Evolutionary conservation across 2,329 filamentous ascomycete species (phyloP).

Genomic region (Gaeumannomyces sp.): DNA sequence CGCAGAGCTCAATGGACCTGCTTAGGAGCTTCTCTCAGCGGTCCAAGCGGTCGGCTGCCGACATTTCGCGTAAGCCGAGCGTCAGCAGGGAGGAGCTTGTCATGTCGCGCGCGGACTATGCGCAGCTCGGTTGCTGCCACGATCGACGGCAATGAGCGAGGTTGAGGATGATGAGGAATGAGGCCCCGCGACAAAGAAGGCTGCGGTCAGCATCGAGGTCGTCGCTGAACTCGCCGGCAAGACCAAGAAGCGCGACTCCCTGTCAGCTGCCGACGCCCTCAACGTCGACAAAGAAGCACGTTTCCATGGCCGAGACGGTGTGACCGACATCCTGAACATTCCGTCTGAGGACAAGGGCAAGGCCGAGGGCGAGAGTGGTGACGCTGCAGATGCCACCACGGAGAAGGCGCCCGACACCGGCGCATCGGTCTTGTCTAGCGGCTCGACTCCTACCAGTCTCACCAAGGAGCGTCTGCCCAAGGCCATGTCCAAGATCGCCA

Average conservation of each 20-base stretch:
- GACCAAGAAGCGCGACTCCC: not conserved
- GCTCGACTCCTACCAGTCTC: slow-evolving; percentile 30
- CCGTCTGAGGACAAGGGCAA: slow-evolving; percentile 13
- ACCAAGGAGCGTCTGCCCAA: slow-evolving; percentile 59
- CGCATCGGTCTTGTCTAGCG: slow-evolving; percentile 14
- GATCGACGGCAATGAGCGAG: slow-evolving; percentile 45
- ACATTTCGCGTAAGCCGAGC: slow-evolving; percentile 16
- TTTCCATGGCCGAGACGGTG: slow-evolving; percentile 23
- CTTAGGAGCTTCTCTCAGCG: slow-evolving; percentile 38
- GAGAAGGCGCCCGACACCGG: slow-evolving; percentile 11
- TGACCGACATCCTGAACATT: slow-evolving; percentile 22
- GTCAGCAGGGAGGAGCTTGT: slow-evolving; percentile 44
- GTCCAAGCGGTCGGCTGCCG: slow-evolving; percentile 21
- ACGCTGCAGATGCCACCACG: slow-evolving; percentile 9
- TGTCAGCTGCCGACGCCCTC: not conserved
- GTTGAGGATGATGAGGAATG: slow-evolving; percentile 27
- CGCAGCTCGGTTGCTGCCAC: slow-evolving; percentile 52
- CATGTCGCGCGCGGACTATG: slow-evolving; percentile 23
- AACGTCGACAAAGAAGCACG: not conserved
- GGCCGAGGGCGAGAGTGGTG: slow-evolving; percentile 13
- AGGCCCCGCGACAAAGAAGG: slow-evolving; percentile 2
- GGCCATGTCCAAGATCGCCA: slow-evolving; percentile 68
- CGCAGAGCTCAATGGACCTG: slow-evolving; percentile 38
- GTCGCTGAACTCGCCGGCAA: slow-evolving; percentile 29
- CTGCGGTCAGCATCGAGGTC: slow-evolving; percentile 31